phyloP scores from a whole-genome alignment of 2,329 filamentous ascomycete species.

The Chrysosporium keratinophilum region DNA sequence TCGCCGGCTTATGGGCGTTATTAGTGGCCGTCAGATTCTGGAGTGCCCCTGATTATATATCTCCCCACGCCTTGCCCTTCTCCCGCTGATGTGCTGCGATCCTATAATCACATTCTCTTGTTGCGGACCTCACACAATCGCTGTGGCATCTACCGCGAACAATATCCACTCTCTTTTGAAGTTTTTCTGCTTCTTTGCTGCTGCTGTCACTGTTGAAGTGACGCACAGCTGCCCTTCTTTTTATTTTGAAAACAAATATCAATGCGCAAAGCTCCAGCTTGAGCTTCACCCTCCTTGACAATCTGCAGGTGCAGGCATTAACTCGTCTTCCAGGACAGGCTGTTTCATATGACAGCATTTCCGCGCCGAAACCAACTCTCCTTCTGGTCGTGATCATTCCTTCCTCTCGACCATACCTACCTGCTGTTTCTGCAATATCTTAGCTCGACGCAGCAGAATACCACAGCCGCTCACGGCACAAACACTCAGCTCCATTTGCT shows the following conservation, averaged over 20 bases:
- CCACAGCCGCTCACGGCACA: background rate
- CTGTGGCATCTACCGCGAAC: background rate
- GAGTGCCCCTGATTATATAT: background rate
- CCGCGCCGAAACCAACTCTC: background rate
- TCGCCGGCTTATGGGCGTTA: background rate
- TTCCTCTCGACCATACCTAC: background rate
- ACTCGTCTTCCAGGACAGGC: too few relatives aligned
- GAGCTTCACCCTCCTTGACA: background rate
- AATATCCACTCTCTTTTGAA: slow-evolving; percentile 7
- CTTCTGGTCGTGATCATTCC: background rate
- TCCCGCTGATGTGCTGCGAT: background rate
- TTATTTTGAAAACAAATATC: background rate
- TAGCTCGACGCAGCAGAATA: background rate
- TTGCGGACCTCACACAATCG: background rate
- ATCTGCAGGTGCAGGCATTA: background rate
- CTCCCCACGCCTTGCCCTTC: background rate
- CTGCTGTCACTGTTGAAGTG: background rate
- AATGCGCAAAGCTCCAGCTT: background rate
- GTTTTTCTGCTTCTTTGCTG: background rate
- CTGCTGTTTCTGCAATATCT: background rate
- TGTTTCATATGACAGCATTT: background rate
- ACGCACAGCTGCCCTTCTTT: background rate
- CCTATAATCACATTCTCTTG: slow-evolving; percentile 1
- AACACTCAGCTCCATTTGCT: background rate
- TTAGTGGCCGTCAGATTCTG: background rate